Base-by-base conservation (phyloP, 2,329 filamentous ascomycete genomes). In the Trichothecium sympodiale region DNA sequence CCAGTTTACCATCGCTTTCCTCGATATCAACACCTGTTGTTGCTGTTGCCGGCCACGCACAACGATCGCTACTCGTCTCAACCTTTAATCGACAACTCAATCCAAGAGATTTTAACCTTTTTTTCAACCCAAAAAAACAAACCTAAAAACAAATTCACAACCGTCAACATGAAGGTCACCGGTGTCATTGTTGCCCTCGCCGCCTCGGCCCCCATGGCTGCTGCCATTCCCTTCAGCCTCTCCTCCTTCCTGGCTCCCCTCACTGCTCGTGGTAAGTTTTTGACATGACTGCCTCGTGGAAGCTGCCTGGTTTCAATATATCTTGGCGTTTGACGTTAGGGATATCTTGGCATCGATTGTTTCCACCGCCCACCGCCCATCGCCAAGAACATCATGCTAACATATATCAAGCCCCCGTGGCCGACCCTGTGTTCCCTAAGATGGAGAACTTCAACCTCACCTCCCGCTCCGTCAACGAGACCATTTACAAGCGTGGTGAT, bases 141-240 rank as follows among this genome's bases (percentile, higher is more conserved):
- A 14, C 28, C 10, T 9, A 29, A 7, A 7, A 18, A 15, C 14
- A 26, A 35, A 15, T 14, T 14, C 23, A 17, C 20, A 25, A 32
- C 20, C 23, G 20, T 36, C 38, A 45, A 38, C n/a, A 52, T 52
- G 49, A 52, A 51, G 46, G 40, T 46, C 29, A 30, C 38, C 35
- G 40, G 34, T 31, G 15, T 45, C 33, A 26, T 43, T 27, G 30
- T 51, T 18, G 20, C 41, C 31, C 32, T 52, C 31, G 43, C 45
- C 29, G 38, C 35, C 17, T 35, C 41, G 34, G 42, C 41, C 8
- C 39, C 48, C 8, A 30, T 51, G 17, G 40, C 39, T 3, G 16
- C 39, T 27, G 44, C 49, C 30, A 17, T 39, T n/a, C 37, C 37
- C 20, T 39, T 39, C 37, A 15, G 17, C 32, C 35, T 39, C 17